These are phyloP conservation scores for Malus sylvestris DNA, from an alignment of 306 rosid genomes.

Conservation along the genomic window DNA sequence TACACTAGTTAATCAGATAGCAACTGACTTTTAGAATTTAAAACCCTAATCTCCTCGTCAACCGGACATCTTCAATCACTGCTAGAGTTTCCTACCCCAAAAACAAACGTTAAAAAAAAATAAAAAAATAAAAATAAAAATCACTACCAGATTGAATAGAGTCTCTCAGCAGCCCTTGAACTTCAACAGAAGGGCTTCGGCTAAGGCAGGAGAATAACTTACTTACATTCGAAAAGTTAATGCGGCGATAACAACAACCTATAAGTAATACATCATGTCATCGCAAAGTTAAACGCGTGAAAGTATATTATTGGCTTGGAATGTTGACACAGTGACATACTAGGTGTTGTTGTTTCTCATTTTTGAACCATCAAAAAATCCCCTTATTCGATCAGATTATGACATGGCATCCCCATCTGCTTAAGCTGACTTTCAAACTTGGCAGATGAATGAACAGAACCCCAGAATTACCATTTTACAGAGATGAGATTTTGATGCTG, in stretches of 20 bases:
- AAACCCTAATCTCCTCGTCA: neutral
- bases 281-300: neutral
- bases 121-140: too few species aligned
- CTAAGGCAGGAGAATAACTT: too few species aligned
- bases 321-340: too few species aligned
- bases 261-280: neutral
- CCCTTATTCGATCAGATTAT: neutral
- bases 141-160: neutral
- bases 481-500: neutral
- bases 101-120: too few species aligned
- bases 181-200: too few species aligned
- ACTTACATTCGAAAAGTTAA: too few species aligned
- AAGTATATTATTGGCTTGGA: too few species aligned
- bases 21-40: neutral
- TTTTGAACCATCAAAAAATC: neutral
- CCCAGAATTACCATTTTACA: neutral
- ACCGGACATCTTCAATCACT: neutral
- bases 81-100: neutral
- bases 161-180: neutral
- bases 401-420: neutral
- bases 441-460: neutral
- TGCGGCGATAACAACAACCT: too few species aligned
- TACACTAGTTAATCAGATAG: neutral
- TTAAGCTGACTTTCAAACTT: neutral
- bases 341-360: too few species aligned